These are phyloP conservation scores for Marasmius fiardii DNA, from an alignment of 1,284 basidiomycete species.

Conservation along the genomic window DNA sequence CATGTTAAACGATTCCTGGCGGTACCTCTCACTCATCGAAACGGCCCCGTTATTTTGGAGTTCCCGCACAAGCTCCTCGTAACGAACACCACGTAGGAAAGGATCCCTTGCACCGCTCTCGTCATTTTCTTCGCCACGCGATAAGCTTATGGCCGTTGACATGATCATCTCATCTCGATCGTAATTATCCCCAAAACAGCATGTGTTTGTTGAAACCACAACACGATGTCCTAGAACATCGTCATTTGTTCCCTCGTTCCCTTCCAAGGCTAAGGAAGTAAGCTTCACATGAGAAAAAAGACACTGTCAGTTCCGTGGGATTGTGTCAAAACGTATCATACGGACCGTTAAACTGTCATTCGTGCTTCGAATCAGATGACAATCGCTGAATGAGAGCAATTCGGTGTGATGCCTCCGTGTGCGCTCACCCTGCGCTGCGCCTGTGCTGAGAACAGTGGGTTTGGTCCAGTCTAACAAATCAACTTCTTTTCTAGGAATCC, in stretches of 20 bases:
- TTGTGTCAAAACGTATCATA: constrained; percentile 8
- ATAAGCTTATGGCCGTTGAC: constrained; percentile 37
- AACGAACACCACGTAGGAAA: constrained; percentile 37
- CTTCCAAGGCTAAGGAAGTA: not conserved
- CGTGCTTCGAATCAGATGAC: constrained; percentile 38
- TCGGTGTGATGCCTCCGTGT: constrained; percentile 32
- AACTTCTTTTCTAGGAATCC: constrained; percentile 16
- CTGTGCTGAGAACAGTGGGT: constrained; percentile 1
- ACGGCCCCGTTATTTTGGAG: constrained; percentile 27
- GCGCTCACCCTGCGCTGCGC: constrained; percentile 13
- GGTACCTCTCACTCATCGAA: constrained; percentile 27
- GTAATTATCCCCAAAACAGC: constrained; percentile 26
- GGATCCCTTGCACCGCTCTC: constrained; percentile 26
- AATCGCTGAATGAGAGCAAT: constrained; percentile 53
- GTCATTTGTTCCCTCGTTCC: constrained; percentile 1
- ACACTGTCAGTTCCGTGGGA: constrained; percentile 13
- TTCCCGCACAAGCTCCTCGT: constrained; percentile 42
- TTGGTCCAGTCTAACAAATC: constrained; percentile 22
- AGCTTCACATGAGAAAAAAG: not conserved
- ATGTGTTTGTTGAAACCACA: constrained; percentile 13
- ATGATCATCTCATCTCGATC: constrained; percentile 47
- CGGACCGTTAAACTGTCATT: constrained; percentile 44
- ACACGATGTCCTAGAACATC: constrained; percentile 9
- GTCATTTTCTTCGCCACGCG: constrained; percentile 38
- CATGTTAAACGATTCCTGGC: constrained; percentile 42